A percentile compares a stretch with the other conserved stretches of the same genome.
phyloP scores from a whole-genome alignment of 2,329 filamentous ascomycete genomes.

The Zymoseptoria passerinii region DNA sequence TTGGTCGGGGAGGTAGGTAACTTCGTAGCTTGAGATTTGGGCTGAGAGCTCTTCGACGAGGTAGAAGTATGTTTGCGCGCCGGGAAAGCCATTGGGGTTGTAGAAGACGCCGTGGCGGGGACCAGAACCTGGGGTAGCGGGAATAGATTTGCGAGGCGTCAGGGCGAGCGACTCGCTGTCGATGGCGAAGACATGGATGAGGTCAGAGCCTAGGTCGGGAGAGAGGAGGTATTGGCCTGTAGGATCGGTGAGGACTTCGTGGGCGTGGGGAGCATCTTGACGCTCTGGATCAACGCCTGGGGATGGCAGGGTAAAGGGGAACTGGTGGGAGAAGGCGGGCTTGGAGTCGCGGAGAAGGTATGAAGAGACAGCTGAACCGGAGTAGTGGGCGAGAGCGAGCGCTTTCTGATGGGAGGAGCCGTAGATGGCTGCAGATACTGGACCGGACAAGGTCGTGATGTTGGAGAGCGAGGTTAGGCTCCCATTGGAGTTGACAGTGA shows the following conservation, averaged over 20 bases:
- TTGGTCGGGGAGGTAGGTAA: slow-evolving; percentile 34
- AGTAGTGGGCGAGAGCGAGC: slow-evolving; percentile 38
- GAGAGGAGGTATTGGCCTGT: slow-evolving; percentile 32
- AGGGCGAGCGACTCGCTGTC: slow-evolving; percentile 21
- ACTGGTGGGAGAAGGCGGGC: slow-evolving; percentile 30
- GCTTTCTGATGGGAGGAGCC: slow-evolving; percentile 29
- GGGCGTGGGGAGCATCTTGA: slow-evolving; percentile 30
- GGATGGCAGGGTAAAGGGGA: slow-evolving; percentile 23
- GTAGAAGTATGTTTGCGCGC: slow-evolving; percentile 29
- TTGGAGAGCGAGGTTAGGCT: slow-evolving; percentile 31
- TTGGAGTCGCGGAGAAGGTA: slow-evolving; percentile 41
- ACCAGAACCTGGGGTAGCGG: slow-evolving; percentile 26
- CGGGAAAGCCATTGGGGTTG: slow-evolving; percentile 22
- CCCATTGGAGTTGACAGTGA: slow-evolving; percentile 33
- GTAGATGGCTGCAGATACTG: slow-evolving; percentile 36
- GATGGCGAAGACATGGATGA: slow-evolving; percentile 29
- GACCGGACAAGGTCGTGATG: slow-evolving; percentile 30
- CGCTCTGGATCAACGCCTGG: slow-evolving; percentile 26
- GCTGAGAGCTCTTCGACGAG: slow-evolving; percentile 45
- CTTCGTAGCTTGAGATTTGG: slow-evolving; percentile 41
- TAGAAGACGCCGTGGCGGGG: slow-evolving; percentile 32
- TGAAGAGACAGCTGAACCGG: slow-evolving; percentile 31
- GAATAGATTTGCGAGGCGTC: slow-evolving; percentile 19
- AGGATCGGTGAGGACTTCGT: slow-evolving; percentile 32
- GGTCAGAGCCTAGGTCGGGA: slow-evolving; percentile 32